Evolutionary conservation across 148 eudicot species (phyloP), one percentile per base, ranked within the genome.

Genomic region (Cornus controversa): DNA sequence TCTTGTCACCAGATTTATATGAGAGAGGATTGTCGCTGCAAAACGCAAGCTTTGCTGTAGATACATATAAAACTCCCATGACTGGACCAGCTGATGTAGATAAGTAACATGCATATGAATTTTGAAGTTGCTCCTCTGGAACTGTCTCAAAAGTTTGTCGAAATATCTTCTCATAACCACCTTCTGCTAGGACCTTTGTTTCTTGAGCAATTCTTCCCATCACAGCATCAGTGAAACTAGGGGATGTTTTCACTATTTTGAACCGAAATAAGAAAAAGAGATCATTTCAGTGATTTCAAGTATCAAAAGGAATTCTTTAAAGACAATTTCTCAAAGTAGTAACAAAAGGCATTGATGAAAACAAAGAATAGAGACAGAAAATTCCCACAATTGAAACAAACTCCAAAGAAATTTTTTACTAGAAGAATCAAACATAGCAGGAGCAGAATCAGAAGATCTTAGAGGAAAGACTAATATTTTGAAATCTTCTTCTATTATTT

Each of bases 1-100:
- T 91, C 86, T 88, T 85, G 58, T 87, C 90, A 69, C 85, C 93
- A 75, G 82, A 84, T 86, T 90, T 89, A 83, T 92, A 94, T 16
- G 98, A 91, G 53, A 94, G 90, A 20, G 98, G 98, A 78, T 87
- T 94, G 80, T 94, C 98, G 65, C 98, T 94, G 80, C 96, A 92
- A 78, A 91, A 94, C 64, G 97, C 98, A 77, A 92, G 90, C 87
- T 94, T 94, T 76, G 92, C 96, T 28, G 94, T 91, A 36, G 98
- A 92, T 28, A 91, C 82, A 77, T 91, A 94, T 72, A 94, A 62
- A 66, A 91, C 86, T 68, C 98, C 98, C 98, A 94, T 92, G 77
- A 94, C 97, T 60, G 98, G 98, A 68, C 98, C 98, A 70, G 94
- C 98, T 70, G 97, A 92, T 9, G 97, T 94, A 66, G 98, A 94